Conservation (phyloP, 2,329 filamentous ascomycete species). For the Aspergillus puulaauensis region DNA sequence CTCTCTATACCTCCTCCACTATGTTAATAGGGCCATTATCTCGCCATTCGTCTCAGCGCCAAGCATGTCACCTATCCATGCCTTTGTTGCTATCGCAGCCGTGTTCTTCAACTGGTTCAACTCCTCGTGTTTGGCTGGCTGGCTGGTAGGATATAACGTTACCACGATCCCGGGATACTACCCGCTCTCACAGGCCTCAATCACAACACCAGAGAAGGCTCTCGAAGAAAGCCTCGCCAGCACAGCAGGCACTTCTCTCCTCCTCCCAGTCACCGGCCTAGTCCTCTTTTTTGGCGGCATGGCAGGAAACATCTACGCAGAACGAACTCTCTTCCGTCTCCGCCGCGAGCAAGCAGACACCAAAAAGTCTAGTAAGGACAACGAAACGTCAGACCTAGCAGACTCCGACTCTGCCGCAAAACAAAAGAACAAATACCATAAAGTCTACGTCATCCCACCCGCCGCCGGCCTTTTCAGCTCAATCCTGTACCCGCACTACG, state of each 20-base stretch:
- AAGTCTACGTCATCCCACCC: constrained; percentile 83
- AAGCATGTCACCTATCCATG: constrained; percentile 87
- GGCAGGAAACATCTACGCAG: constrained; percentile 79
- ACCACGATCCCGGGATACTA: constrained; percentile 3
- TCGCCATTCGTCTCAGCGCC: constrained; percentile 78
- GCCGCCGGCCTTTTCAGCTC: constrained; percentile 77
- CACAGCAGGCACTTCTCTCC: background rate
- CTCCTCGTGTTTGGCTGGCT: constrained; percentile 73
- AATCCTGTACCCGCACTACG: constrained; percentile 87
- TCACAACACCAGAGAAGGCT: background rate
- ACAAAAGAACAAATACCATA: constrained; percentile 60
- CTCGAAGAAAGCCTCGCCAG: background rate
- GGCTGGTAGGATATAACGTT: constrained; percentile 76
- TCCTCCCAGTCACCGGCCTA: constrained; percentile 61
- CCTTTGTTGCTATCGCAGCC: constrained; percentile 64
- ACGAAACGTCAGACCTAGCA: background rate
- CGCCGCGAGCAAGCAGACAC: constrained; percentile 62
- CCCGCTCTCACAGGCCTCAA: background rate
- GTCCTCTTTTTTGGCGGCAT: constrained; percentile 75
- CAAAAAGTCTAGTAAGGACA: constrained; percentile 36
- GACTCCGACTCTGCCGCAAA: constrained; percentile 32
- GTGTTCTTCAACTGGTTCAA: constrained; percentile 77
- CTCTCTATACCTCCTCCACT: constrained; percentile 69
- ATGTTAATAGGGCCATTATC: constrained; percentile 82
- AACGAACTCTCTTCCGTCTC: constrained; percentile 86